Percentiles rank a stretch among this genome's conserved stretches.
Conservation (phyloP, 2,329 filamentous ascomycete genomes). For the Botrytis deweyae region DNA sequence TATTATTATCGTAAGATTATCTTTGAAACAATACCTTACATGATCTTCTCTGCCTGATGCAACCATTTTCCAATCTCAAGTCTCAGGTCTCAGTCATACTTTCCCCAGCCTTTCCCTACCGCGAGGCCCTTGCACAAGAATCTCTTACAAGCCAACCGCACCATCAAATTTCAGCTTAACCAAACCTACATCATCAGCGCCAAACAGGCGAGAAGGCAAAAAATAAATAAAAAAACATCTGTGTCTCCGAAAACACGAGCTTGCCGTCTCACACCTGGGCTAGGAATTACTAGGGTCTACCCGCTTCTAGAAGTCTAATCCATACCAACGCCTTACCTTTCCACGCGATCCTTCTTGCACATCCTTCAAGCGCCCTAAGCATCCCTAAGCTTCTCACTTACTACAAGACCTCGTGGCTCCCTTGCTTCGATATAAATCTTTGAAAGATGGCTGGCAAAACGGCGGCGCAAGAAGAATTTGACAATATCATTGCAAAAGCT, state of each 20-base stretch:
- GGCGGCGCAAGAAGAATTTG: constrained; percentile 66
- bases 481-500: constrained; percentile 60
- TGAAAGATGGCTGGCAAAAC: constrained; percentile 44
- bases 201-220: not conserved
- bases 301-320: constrained; percentile 8
- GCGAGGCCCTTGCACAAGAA: constrained; percentile 17
- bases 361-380: constrained; percentile 13
- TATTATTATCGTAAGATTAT: not conserved
- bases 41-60: constrained; percentile 12
- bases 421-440: constrained; percentile 20
- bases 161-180: constrained; percentile 3
- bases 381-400: constrained; percentile 6
- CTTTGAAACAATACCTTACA: constrained; percentile 6
- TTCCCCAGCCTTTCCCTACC: constrained; percentile 1
- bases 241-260: not conserved
- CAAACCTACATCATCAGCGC: constrained; percentile 6
- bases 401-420: constrained; percentile 30
- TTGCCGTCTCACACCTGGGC: not conserved
- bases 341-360: constrained; percentile 18
- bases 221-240: not conserved
- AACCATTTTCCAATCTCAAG: not conserved
- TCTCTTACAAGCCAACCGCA: constrained; percentile 14
- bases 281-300: not conserved
- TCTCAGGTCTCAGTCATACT: not conserved
- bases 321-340: constrained; percentile 8